Evolutionary conservation across 169 alveolate genomes (phyloP), one percentile per base, ranked within the genome.

Genomic region (Plasmodium berghei): DNA sequence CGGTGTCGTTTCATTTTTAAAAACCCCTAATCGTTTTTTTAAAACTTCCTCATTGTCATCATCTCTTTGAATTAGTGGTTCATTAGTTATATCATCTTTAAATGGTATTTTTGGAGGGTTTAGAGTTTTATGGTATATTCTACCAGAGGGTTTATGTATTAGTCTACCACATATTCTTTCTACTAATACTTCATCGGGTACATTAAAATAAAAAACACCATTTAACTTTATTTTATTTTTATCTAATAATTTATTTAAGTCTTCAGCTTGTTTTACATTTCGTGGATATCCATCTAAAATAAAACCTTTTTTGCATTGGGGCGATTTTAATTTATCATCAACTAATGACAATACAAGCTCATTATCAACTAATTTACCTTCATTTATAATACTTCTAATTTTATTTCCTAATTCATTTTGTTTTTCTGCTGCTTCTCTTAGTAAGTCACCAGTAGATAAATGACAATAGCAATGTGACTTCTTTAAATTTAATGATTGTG

Each of bases 231-330:
- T 69, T 62, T 95, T 87, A 88, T 92, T 73, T 56, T 55, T 59
- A 28, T 72, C 73, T 88, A 93, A 72, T 46, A 74, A 64, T 24
- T 75, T 67, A 73, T 64, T 73, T 74, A 91, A 87, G 54, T 95
- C 97, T 77, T 96, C 95, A 26, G 99, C 99, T 88, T 97, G 98
- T 63, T 95, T 92, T 40, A 94, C 93, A 72, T 97, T 96, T 88
- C 99, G 93, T 22, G 99, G 99, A 93, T 96, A 97, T 5, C 99
- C 99, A 89, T 98, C 99, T 40, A 98, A 93, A 74, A 98, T 96
- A 52, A 97, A 96, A 24, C 99, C 99, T 71, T 97, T 88, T 74
- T 89, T 92, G 89, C 98, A 96, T 64, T 90, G 92, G 18, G 98
- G 98, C 73, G 97, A 88, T 22, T 94, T 95, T 74, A 97, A 83